These are phyloP conservation scores for Wickerhamiella bombiphila DNA, from an alignment of 805 yeast species.

Conservation along the genomic window DNA sequence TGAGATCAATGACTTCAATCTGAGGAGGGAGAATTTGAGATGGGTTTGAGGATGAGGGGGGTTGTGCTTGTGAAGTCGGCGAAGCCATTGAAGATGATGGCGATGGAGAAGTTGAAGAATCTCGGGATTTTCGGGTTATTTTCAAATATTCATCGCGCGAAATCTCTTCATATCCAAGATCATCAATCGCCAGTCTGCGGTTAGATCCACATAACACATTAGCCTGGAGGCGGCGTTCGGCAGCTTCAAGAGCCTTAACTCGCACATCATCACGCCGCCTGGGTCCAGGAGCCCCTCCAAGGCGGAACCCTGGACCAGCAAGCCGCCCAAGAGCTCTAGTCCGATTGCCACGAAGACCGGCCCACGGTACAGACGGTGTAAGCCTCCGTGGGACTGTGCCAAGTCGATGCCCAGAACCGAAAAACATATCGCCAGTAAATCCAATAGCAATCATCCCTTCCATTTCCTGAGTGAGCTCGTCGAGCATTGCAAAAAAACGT, in stretches of 20 bases:
- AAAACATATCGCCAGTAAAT: conserved; percentile 32
- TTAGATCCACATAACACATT: conserved; percentile 14
- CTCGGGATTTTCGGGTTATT: background rate
- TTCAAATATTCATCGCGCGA: conserved; percentile 2
- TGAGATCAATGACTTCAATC: conserved; percentile 4
- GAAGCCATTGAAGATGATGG: too few relatives aligned
- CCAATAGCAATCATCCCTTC: conserved; percentile 28
- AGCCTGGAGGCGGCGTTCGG: conserved; percentile 36
- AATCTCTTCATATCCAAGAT: conserved; percentile 5
- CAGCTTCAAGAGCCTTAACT: conserved; percentile 42
- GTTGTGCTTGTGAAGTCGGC: too few relatives aligned
- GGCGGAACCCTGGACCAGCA: conserved; percentile 4
- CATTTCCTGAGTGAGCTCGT: conserved; percentile 41
- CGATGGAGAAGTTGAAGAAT: background rate
- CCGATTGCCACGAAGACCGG: background rate
- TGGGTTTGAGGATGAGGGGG: too few relatives aligned
- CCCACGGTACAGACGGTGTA: background rate
- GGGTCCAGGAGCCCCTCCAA: background rate
- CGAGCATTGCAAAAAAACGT: conserved; percentile 50
- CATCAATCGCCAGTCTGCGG: conserved; percentile 1
- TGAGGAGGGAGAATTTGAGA: too few relatives aligned
- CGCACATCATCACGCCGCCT: conserved; percentile 22
- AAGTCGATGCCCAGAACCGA: conserved; percentile 33
- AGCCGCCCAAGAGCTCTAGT: conserved; percentile 2
- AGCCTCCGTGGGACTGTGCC: conserved; percentile 24